These are phyloP conservation scores for Venturia aucupariae DNA, from an alignment of 2,329 filamentous ascomycete genomes.

Conservation along the genomic window DNA sequence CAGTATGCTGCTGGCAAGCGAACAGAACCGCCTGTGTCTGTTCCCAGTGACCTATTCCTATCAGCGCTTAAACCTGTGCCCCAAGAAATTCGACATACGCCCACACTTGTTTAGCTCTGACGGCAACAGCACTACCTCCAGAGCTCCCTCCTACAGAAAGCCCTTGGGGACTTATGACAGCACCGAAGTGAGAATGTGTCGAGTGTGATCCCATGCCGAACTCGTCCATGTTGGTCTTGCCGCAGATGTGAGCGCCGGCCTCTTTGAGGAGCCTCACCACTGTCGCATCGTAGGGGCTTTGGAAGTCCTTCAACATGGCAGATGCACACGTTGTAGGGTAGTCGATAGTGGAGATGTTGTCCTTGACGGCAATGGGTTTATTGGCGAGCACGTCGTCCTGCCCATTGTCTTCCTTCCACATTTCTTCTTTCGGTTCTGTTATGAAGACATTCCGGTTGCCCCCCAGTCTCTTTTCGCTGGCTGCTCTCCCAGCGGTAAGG, in stretches of 20 bases:
- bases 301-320: constrained; percentile 55
- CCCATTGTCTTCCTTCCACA: neutral
- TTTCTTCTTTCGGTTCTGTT: neutral
- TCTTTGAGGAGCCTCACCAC: constrained; percentile 60
- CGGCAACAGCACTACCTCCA: constrained; percentile 83
- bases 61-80: constrained; percentile 8
- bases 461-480: neutral
- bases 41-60: constrained; percentile 61
- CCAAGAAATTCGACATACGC: constrained; percentile 34
- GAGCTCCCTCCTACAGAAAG: constrained; percentile 81
- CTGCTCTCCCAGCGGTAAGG: neutral
- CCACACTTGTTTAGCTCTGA: constrained; percentile 50
- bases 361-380: constrained; percentile 35
- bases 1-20: constrained; percentile 82
- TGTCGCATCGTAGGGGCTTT: constrained; percentile 72
- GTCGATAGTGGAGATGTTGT: constrained; percentile 40
- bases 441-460: neutral
- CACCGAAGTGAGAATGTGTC: constrained; percentile 55
- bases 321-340: constrained; percentile 72
- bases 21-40: constrained; percentile 87
- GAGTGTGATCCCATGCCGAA: constrained; percentile 92
- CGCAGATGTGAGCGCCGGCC: constrained; percentile 54
- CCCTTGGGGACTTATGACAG: constrained; percentile 36
- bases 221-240: constrained; percentile 91
- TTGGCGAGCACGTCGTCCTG: neutral